These are phyloP conservation scores for Tuctoria greenei DNA, from an alignment of 176 grass and related monocot genomes.

Conservation along the genomic window DNA sequence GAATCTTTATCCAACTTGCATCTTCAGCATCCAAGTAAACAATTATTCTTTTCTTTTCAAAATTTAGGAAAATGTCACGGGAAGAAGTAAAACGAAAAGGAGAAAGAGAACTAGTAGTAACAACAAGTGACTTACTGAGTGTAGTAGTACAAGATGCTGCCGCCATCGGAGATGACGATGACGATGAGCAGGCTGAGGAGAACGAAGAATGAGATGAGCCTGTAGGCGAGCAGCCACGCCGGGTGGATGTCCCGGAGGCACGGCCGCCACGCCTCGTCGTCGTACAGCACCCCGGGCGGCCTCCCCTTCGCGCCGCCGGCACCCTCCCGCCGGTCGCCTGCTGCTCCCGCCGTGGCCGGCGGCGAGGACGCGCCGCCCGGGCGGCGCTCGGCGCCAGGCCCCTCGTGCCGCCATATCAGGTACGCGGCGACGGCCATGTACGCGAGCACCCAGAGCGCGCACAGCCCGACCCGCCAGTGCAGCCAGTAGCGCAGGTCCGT, in stretches of 20 bases:
- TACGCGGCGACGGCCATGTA: conserved; percentile 51
- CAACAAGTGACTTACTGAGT: conserved; percentile 68
- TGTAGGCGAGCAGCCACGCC: conserved; percentile 70
- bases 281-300: conserved; percentile 48
- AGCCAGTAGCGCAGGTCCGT: conserved; percentile 69
- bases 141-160: conserved; percentile 85
- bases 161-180: conserved; percentile 71
- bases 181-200: conserved; percentile 65
- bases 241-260: conserved; percentile 80
- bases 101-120: not conserved
- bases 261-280: conserved; percentile 75
- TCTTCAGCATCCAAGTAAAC: not conserved
- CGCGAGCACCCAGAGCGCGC: conserved; percentile 53
- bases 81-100: not conserved
- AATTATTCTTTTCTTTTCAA: not conserved
- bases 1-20: conserved; percentile 10
- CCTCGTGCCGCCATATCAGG: conserved; percentile 75
- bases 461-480: conserved; percentile 60
- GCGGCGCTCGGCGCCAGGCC: conserved; percentile 20
- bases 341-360: not conserved
- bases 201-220: conserved; percentile 69
- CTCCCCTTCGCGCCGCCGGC: conserved; percentile 6
- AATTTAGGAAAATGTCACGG: not conserved
- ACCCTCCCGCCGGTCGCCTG: too few species aligned
- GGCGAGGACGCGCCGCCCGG: not conserved